These are phyloP conservation scores for Fusarium azukiicola DNA, from an alignment of 2,329 filamentous ascomycete species.

Conservation along the genomic window DNA sequence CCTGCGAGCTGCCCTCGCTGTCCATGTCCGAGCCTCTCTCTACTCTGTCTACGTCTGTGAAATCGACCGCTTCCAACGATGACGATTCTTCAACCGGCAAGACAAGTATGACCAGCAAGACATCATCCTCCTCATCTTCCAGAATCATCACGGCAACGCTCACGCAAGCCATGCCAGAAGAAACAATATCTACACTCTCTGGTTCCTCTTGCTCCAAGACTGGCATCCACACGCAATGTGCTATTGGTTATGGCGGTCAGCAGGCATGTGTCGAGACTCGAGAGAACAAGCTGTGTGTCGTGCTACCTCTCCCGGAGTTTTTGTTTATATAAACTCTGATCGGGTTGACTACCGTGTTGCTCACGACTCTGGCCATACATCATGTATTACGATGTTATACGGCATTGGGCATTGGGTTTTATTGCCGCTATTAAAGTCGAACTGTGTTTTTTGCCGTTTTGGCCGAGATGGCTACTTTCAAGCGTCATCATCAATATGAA, in stretches of 20 bases:
- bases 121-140: neutral
- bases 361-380: too few relatives aligned
- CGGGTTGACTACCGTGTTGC: too few relatives aligned
- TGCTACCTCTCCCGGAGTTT: too few relatives aligned
- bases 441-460: too few relatives aligned
- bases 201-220: constrained; percentile 30
- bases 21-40: neutral
- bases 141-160: constrained; percentile 9
- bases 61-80: neutral
- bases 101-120: neutral
- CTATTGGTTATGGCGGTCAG: neutral
- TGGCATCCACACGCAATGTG: neutral
- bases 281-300: constrained; percentile 11
- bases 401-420: too few relatives aligned
- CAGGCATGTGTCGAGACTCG: constrained; percentile 19
- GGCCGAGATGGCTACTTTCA: too few relatives aligned
- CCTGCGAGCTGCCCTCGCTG: neutral
- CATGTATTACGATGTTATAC: too few relatives aligned
- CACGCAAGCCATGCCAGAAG: neutral
- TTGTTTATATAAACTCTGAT: too few relatives aligned
- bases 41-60: constrained; percentile 23
- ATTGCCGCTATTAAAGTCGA: too few relatives aligned
- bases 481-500: too few relatives aligned
- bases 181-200: constrained; percentile 12
- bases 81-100: neutral